Base-by-base conservation (phyloP, 371 early-diverging fungal genomes). In the Zopfochytrium polystomum region DNA sequence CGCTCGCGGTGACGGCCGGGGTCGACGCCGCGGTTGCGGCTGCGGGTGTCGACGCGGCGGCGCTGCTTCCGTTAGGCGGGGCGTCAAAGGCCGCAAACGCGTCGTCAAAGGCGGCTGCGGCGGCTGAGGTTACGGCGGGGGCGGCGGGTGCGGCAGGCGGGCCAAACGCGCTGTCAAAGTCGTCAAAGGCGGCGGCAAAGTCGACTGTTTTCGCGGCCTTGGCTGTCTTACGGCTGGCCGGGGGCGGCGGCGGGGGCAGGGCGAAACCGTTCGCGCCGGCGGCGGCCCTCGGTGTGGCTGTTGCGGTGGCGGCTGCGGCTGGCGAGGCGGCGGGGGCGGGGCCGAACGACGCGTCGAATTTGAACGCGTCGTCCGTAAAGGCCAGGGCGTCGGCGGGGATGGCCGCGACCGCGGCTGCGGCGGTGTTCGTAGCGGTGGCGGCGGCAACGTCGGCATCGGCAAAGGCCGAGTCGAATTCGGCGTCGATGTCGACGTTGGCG, bases 381-480 rank as follows among this genome's bases (percentile, higher is more conserved):
- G 35, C 11, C 38, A 50, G n/a, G n/a, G 15, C 30, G 49, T 20
- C 46, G 43, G 30, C 2, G 23, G 44, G 32, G 30, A 51, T 15
- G 18, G 9, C 57, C 23, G 29, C 32, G 55, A 65, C 45, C 13
- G 46, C 26, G 7, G 33, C 22, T 27, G 60, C 54, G 20, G 35
- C 3, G 32, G 46, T 23, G 26, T 42, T 26, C 22, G 35, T 23
- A 47, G 54, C 45, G 3, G 59, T 52, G 18, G 64, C 15, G 1
- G 64, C 31, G 18, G 51, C 43, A 6, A 44, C 31, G 18, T 25
- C 38, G 32, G 9, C 42, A 9, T 33, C 43, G 6, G 53, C 33
- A 33, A 70, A 70, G n/a, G 66, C 70, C 29, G 49, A 54, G 11
- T 63, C 49, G 42, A 70, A 58, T 47, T 70, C 70, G 23, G 63